Percentiles rank a stretch among this genome's conserved stretches.
phyloP scores from a whole-genome alignment of 2,329 filamentous ascomycete species.

The Neurospora sp. region DNA sequence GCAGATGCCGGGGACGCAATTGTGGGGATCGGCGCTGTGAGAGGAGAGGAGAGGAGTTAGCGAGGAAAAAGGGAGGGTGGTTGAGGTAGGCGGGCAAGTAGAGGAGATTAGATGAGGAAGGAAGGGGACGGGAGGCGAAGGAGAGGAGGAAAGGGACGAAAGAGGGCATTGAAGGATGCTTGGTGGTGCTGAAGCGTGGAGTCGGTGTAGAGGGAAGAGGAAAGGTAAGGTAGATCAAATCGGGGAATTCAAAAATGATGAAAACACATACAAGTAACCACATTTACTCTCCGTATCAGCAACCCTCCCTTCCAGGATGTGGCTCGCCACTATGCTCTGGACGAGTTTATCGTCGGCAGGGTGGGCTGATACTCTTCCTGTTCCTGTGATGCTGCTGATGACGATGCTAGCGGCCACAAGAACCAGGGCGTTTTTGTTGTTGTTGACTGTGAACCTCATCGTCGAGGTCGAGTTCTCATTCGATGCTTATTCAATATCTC shows the following conservation, averaged over 20 bases:
- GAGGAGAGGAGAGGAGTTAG: no score
- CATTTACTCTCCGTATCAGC: neutral
- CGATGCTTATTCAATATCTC: neutral
- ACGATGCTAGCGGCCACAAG: neutral
- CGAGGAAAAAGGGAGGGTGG: no score
- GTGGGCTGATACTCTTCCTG: neutral
- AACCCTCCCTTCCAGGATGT: neutral
- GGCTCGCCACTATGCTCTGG: neutral
- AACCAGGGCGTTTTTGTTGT: neutral
- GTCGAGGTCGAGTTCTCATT: neutral
- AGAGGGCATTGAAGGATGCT: no score
- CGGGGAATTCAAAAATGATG: neutral
- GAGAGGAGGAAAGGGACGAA: neutral
- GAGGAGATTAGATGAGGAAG: neutral
- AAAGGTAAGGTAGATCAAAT: neutral
- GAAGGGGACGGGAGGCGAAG: neutral
- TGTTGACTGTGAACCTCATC: neutral
- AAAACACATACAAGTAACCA: neutral
- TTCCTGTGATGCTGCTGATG: neutral
- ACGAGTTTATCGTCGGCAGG: neutral
- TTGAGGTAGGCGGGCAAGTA: neutral
- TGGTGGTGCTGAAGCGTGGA: neutral
- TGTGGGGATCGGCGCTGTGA: neutral
- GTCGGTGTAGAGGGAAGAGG: neutral
- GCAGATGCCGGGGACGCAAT: neutral